phyloP scores from a whole-genome alignment of 352 stramenopile species.

The Pythium insidiosum region DNA sequence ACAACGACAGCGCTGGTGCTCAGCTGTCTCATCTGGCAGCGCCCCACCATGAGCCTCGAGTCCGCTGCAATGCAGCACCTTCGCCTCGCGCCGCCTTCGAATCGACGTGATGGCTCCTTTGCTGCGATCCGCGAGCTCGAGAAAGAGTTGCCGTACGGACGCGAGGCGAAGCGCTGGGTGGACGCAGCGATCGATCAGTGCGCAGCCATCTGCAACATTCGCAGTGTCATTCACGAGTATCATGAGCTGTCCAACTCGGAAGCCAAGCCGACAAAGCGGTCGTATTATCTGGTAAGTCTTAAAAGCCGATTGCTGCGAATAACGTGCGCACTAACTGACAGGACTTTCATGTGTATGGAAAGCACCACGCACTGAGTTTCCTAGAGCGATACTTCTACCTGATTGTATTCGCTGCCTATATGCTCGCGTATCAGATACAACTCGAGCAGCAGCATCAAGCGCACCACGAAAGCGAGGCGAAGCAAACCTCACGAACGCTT shows the following conservation, averaged over 20 bases:
- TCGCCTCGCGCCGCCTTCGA: neutral
- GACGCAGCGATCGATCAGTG: slow-evolving; percentile 62
- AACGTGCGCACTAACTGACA: neutral
- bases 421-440: slow-evolving; percentile 29
- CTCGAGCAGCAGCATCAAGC: slow-evolving; percentile 5
- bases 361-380: slow-evolving; percentile 82
- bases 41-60: slow-evolving; percentile 16
- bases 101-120: slow-evolving; percentile 37
- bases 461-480: slow-evolving; percentile 1
- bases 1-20: slow-evolving; percentile 77
- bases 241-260: slow-evolving; percentile 65
- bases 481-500: slow-evolving; percentile 12
- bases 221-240: slow-evolving; percentile 70
- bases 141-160: slow-evolving; percentile 35
- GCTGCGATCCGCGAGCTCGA: slow-evolving; percentile 60
- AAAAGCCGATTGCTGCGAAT: neutral
- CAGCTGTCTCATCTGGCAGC: slow-evolving; percentile 54
- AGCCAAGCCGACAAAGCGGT: slow-evolving; percentile 70
- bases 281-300: slow-evolving; percentile 58
- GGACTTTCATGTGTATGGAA: neutral
- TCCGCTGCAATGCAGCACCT: neutral
- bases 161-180: slow-evolving; percentile 65
- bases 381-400: slow-evolving; percentile 86
- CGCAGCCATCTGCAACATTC: slow-evolving; percentile 72
- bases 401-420: slow-evolving; percentile 82